Evolutionary conservation across 2,329 filamentous ascomycete species (phyloP), one percentile per base, ranked within the genome.

Genomic region (Aotearoamyces nothofagi): DNA sequence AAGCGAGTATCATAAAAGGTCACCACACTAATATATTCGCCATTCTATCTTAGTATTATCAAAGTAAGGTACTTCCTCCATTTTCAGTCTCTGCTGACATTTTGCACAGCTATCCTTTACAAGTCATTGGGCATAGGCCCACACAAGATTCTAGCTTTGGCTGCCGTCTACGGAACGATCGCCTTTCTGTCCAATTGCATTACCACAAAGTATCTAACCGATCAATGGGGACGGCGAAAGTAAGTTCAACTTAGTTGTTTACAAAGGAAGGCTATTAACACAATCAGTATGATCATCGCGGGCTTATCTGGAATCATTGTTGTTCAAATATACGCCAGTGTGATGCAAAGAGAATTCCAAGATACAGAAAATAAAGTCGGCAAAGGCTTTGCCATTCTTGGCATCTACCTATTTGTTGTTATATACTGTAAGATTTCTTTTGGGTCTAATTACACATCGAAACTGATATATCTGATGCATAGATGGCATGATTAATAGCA

Each of bases 151-250:
- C 55, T 69, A 9, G 62, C 61, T 20, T 45, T 69, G 3, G 61
- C 65, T 4, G 64, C 55, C 3, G 60, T 68, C 1, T 69, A 66
- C 35, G 66, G 66, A 15, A 67, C 63, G 0, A 36, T 60, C 3
- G 61, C 62, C 1, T 67, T 69, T 37, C 5, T 60, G 0, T 54
- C 55, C 4, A 71, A 69, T 33, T 43, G 45, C 14, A 41, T 69
- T 16, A 66, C 66, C 0, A 68, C 63, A 0, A 52, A 54, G 23
- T 68, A 52, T 35, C 46, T 71, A 8, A 60, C 60, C 2, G 66
- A 70, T 41, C 63, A 64, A 44, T 71, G 66, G 66, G 66, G 66
- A 24, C 62, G 66, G 19, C 56, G 66, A 33, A 68, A 66, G 55
- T 60, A 41, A 24, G 45, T 38, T 6, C 12, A 22, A 15, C 7